Evolutionary conservation across 441 rosid species (phyloP), one percentile per base, ranked within the genome.

Genomic region (Gossypium trilobum): DNA sequence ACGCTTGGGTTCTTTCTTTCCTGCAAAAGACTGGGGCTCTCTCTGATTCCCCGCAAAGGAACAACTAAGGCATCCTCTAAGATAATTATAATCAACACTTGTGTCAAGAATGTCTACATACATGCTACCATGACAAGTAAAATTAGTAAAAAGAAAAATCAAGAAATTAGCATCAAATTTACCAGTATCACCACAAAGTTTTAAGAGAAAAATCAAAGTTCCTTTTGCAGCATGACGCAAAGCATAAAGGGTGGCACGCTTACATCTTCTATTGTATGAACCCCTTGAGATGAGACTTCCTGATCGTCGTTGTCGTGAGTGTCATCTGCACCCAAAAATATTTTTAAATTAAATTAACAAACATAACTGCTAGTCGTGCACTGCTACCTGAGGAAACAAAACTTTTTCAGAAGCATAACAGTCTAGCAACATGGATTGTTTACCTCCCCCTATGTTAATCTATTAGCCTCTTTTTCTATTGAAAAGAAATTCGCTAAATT

Each of bases 1-100:
- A 75, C 72, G 78, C 85, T 90, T 92, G 73, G 87, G 77, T 75
- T 82, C 86, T 76, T 69, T 77, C 74, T 62, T 85, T 83, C 79
- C 79, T 48, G 51, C 77, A 27, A 75, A 56, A 74, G 68, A 62
- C 63, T 50, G 79, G 46, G 81, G 79, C 74, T 78, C 85, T 20
- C 68, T 75, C 72, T 69, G 55, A 4, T 22, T 74, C 66, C 69
- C 70, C 46, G 72, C 6, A 68, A 42, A 4, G 27, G 27, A 60
- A 60, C 22, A 46, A 72, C 3, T 58, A 72, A 59, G 68, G 48
- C 27, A 14, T 72, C 27, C 25, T 42, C 25, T 13, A 60, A 17
- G 19, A 48, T 60, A 13, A 59, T 14, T 36, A 9, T 8, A 39
- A 59, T 14, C 56, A 22, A 16, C 39, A 39, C 42, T 42, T 44